phyloP scores from a whole-genome alignment of 1,139 yeast species.

The Zygotorulaspora mrakii region DNA sequence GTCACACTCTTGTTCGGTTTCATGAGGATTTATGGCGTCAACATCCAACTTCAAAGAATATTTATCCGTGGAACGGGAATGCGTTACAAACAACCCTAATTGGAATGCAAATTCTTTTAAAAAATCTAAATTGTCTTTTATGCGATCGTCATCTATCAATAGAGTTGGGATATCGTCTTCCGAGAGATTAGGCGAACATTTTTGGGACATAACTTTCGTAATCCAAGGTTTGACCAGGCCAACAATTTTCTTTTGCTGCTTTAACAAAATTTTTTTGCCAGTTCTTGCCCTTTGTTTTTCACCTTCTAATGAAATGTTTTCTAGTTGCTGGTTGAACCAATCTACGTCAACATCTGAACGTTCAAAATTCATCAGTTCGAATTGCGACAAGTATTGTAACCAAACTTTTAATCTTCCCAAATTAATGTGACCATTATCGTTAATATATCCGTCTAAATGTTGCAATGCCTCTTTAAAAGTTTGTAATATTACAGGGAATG shows the following conservation, averaged over 20 bases:
- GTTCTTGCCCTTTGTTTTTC: conserved; percentile 60
- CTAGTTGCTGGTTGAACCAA: conserved; percentile 86
- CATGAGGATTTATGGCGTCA: conserved; percentile 67
- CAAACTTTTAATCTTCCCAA: conserved; percentile 66
- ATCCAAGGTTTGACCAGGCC: conserved; percentile 68
- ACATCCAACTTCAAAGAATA: conserved; percentile 62
- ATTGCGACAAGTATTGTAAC: conserved; percentile 64
- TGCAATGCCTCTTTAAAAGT: conserved; percentile 80
- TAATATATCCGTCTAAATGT: conserved; percentile 77
- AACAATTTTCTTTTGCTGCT: conserved; percentile 62
- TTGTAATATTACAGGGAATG: conserved; percentile 82
- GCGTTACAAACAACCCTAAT: conserved; percentile 61
- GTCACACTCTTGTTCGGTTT: conserved; percentile 58
- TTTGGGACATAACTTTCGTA: conserved; percentile 42
- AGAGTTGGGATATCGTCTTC: conserved; percentile 51
- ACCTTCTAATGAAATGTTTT: conserved; percentile 71
- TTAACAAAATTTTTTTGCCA: conserved; percentile 64
- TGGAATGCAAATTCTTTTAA: conserved; percentile 61
- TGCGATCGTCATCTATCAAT: conserved; percentile 45
- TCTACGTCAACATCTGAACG: conserved; percentile 78
- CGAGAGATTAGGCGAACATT: conserved; percentile 33
- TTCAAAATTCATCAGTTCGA: conserved; percentile 77
- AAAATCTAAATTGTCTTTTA: conserved; percentile 54
- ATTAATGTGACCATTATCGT: conserved; percentile 78
- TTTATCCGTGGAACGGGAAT: conserved; percentile 51